Evolutionary conservation across 2,329 filamentous ascomycete species (phyloP).

Genomic region (Tolypocladium endophyticum): DNA sequence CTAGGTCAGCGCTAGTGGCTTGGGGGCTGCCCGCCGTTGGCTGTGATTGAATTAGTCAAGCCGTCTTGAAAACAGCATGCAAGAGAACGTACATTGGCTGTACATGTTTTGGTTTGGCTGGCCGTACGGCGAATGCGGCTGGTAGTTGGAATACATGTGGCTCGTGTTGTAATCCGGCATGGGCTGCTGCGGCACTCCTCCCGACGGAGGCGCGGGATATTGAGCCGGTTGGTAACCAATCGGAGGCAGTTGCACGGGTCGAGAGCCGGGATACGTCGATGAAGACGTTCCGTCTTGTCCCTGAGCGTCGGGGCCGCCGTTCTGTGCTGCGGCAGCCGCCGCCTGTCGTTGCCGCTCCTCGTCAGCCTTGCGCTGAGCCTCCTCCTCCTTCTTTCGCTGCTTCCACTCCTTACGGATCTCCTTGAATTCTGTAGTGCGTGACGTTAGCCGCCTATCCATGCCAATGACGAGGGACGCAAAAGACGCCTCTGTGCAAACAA

Average conservation of each 20-base stretch:
- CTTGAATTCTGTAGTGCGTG: conserved; percentile 71
- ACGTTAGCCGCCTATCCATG: conserved; percentile 8
- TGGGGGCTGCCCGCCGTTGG: conserved; percentile 6
- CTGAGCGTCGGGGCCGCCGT: conserved; percentile 36
- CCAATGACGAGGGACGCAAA: no score
- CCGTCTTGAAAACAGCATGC: not conserved
- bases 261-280: conserved; percentile 46
- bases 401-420: conserved; percentile 99
- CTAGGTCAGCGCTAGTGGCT: not conserved
- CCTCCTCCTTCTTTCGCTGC: conserved; percentile 97
- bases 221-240: conserved; percentile 62
- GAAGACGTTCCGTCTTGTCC: conserved; percentile 28
- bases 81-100: conserved; percentile 38
- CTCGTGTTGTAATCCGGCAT: conserved; percentile 44
- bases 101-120: conserved; percentile 49
- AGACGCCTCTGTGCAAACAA: not conserved
- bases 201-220: conserved; percentile 53
- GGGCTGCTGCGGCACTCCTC: conserved; percentile 38
- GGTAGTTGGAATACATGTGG: conserved; percentile 48
- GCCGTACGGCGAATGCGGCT: conserved; percentile 48
- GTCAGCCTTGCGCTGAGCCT: conserved; percentile 76
- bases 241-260: conserved; percentile 58
- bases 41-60: not conserved
- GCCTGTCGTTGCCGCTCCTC: conserved; percentile 64
- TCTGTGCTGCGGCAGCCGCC: conserved; percentile 36